Conservation (phyloP, 345 rosid species). For the Cardamine chenopodiifolia region DNA sequence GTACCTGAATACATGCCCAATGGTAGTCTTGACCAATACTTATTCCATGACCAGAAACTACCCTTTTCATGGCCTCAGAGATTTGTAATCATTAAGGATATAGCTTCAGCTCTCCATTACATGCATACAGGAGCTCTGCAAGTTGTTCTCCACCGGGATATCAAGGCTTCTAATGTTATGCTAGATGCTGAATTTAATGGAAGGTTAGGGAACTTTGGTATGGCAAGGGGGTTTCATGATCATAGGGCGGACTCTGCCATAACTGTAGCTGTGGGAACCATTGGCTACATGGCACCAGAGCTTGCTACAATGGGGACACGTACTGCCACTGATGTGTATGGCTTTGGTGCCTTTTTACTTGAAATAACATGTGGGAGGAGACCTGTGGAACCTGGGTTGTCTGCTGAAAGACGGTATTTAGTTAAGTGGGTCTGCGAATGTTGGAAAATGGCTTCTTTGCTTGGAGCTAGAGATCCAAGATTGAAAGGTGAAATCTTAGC, state of each 20-base stretch:
- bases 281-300: slow-evolving; percentile 59
- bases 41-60: slow-evolving; percentile 24
- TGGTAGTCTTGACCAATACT: slow-evolving; percentile 51
- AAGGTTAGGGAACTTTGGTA: slow-evolving; percentile 58
- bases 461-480: slow-evolving; percentile 46
- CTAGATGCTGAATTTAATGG: slow-evolving; percentile 49
- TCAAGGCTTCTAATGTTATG: slow-evolving; percentile 54
- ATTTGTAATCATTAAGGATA: slow-evolving; percentile 42
- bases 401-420: slow-evolving; percentile 35
- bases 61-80: slow-evolving; percentile 49
- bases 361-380: slow-evolving; percentile 54
- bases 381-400: slow-evolving; percentile 44
- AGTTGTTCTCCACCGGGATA: slow-evolving; percentile 55
- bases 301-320: slow-evolving; percentile 42
- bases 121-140: slow-evolving; percentile 56
- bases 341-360: slow-evolving; percentile 52
- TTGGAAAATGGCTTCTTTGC: slow-evolving; percentile 47
- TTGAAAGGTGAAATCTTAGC: slow-evolving; percentile 40
- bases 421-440: slow-evolving; percentile 41
- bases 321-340: slow-evolving; percentile 46
- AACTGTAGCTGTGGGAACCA: slow-evolving; percentile 51
- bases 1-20: slow-evolving; percentile 55
- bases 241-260: slow-evolving; percentile 46
- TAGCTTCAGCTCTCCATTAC: slow-evolving; percentile 48
- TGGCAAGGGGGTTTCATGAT: slow-evolving; percentile 52